phyloP scores from a whole-genome alignment of 306 rosid species.

The Senna siamea region DNA sequence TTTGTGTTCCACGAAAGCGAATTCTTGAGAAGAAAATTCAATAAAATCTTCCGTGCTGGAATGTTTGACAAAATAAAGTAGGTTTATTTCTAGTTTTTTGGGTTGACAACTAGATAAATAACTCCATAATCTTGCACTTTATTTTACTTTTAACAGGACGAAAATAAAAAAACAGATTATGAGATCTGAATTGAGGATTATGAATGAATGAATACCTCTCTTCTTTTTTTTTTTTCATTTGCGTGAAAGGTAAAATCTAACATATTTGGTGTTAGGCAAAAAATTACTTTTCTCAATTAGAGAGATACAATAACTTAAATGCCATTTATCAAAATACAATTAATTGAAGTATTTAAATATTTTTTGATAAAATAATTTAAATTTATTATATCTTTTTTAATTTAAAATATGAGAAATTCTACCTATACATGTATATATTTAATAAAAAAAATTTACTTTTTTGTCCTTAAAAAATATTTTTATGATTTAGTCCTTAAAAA shows the following conservation, averaged over 20 bases:
- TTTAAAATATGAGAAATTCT: no score
- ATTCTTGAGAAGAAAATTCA: background rate
- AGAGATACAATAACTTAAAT: no score
- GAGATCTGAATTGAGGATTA: no score
- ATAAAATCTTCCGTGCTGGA: background rate
- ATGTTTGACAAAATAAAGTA: background rate
- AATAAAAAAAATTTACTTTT: no score
- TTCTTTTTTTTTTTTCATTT: background rate
- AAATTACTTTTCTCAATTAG: background rate
- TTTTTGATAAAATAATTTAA: background rate
- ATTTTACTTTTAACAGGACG: no score
- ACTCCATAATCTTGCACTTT: no score
- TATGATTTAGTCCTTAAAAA: no score
- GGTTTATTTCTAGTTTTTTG: background rate
- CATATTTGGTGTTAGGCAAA: background rate
- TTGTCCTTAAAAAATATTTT: no score
- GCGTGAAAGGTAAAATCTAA: background rate
- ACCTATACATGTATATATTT: no score
- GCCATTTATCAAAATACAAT: background rate
- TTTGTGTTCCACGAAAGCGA: background rate
- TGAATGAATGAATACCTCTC: background rate
- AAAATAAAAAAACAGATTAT: no score
- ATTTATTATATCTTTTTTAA: no score
- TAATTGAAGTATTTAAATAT: background rate
- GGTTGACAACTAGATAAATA: background rate